phyloP scores from a whole-genome alignment of 805 yeast species.

The Saccharomycopsis javanensis region DNA sequence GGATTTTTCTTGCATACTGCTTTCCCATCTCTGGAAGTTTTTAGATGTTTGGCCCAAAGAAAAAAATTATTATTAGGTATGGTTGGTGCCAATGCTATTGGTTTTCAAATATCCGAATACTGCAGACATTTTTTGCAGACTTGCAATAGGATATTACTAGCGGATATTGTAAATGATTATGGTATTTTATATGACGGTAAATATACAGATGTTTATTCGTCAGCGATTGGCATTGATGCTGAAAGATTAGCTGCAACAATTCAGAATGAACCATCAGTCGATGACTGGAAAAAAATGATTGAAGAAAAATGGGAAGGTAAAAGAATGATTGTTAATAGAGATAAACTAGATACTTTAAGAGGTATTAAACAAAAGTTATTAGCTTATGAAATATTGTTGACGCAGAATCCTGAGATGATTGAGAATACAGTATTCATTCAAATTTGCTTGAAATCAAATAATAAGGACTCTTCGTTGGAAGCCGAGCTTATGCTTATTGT shows the following conservation, averaged over 20 bases:
- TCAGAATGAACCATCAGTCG: slow-evolving; percentile 37
- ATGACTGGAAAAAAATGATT: slow-evolving; percentile 58
- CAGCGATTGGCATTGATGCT: slow-evolving; percentile 77
- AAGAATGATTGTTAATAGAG: slow-evolving; percentile 73
- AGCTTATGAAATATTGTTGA: slow-evolving; percentile 76
- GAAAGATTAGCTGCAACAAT: slow-evolving; percentile 40
- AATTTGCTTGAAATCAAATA: slow-evolving; percentile 55
- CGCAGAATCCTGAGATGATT: slow-evolving; percentile 59
- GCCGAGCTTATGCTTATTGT: slow-evolving; percentile 66
- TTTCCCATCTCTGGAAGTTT: slow-evolving; percentile 92
- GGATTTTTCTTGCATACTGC: slow-evolving; percentile 91
- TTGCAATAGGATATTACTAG: slow-evolving; percentile 70
- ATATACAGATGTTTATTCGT: slow-evolving; percentile 44
- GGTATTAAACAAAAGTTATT: slow-evolving; percentile 81
- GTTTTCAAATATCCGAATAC: slow-evolving; percentile 88
- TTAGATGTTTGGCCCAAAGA: slow-evolving; percentile 87
- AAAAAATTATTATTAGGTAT: slow-evolving; percentile 67
- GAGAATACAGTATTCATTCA: slow-evolving; percentile 70
- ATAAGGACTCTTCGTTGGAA: slow-evolving; percentile 54
- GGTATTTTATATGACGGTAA: slow-evolving; percentile 50
- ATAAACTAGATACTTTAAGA: slow-evolving; percentile 76
- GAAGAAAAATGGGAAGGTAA: slow-evolving; percentile 69
- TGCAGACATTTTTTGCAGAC: slow-evolving; percentile 92
- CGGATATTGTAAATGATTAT: slow-evolving; percentile 63
- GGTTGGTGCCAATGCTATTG: slow-evolving; percentile 78